Conservation (phyloP, 2,329 filamentous ascomycete genomes). For the Colletotrichum godetiae region DNA sequence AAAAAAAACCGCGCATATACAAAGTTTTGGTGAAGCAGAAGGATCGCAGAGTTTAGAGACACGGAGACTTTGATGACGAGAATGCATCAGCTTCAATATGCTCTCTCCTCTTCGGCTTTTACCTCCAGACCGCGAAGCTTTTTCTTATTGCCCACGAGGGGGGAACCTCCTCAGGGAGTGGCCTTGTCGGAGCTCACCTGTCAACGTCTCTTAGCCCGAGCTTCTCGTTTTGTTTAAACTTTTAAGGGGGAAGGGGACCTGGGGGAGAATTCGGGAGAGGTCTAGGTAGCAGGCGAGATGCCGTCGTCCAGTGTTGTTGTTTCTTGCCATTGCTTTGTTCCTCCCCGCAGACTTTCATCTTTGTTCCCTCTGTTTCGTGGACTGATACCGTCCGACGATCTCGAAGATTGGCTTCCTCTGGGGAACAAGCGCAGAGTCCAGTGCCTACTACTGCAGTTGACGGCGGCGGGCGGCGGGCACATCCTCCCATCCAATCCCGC, state of each 20-base stretch:
- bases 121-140: background rate
- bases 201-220: background rate
- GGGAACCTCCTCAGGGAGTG: background rate
- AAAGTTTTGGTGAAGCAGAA: background rate
- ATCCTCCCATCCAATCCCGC: background rate
- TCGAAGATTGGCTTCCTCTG: background rate
- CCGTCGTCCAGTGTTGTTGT: background rate
- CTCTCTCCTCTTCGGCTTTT: background rate
- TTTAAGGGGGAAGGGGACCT: background rate
- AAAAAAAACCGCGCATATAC: background rate
- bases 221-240: background rate
- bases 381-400: background rate
- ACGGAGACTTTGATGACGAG: background rate
- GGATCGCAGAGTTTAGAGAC: background rate
- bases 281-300: background rate
- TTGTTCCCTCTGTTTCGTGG: background rate
- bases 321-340: background rate
- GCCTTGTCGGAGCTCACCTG: slow-evolving; percentile 4
- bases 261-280: background rate
- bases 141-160: background rate
- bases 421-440: background rate
- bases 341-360: background rate
- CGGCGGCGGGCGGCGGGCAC: background rate
- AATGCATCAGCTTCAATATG: background rate
- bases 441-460: background rate